Evolutionary conservation across 2,329 filamentous ascomycete species (phyloP).

Genomic region (Domatiomyces catenatus): DNA sequence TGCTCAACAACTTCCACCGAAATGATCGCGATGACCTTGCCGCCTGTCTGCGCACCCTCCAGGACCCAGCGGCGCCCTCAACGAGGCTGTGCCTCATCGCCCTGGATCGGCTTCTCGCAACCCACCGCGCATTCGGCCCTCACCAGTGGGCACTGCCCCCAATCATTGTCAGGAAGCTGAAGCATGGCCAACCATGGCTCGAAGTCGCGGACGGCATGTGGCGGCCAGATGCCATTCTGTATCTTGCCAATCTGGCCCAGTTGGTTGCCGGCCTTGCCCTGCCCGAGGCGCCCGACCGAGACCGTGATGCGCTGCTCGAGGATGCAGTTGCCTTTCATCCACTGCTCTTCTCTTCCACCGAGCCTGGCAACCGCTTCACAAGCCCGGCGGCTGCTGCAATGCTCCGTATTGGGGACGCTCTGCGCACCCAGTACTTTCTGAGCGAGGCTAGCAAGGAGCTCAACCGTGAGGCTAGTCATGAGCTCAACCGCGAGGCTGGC

Average conservation of each 20-base stretch:
- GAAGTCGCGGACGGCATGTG: constrained; percentile 16
- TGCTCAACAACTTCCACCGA: constrained; percentile 6
- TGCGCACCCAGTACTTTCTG: constrained; percentile 42
- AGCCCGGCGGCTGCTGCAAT: constrained; percentile 22
- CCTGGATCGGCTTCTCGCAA: constrained; percentile 17
- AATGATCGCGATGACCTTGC: neutral
- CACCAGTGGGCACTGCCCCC: constrained; percentile 19
- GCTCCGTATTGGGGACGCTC: constrained; percentile 35
- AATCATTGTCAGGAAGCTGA: constrained; percentile 21
- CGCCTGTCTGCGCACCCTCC: neutral
- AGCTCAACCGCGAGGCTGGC: too few relatives aligned
- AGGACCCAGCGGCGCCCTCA: neutral
- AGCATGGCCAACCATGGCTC: constrained; percentile 14
- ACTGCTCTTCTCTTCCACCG: neutral
- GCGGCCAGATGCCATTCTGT: constrained; percentile 25
- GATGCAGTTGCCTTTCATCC: neutral
- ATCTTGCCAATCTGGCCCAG: constrained; percentile 31
- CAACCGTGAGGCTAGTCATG: too few relatives aligned
- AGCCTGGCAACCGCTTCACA: constrained; percentile 21
- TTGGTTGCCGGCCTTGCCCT: constrained; percentile 22
- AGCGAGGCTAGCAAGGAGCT: too few relatives aligned
- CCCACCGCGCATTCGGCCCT: constrained; percentile 16
- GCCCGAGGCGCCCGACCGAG: neutral
- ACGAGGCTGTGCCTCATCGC: neutral
- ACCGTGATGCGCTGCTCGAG: neutral